phyloP scores from a whole-genome alignment of 495 filamentous ascomycete genomes.

The Hypoxylon lenormandii region DNA sequence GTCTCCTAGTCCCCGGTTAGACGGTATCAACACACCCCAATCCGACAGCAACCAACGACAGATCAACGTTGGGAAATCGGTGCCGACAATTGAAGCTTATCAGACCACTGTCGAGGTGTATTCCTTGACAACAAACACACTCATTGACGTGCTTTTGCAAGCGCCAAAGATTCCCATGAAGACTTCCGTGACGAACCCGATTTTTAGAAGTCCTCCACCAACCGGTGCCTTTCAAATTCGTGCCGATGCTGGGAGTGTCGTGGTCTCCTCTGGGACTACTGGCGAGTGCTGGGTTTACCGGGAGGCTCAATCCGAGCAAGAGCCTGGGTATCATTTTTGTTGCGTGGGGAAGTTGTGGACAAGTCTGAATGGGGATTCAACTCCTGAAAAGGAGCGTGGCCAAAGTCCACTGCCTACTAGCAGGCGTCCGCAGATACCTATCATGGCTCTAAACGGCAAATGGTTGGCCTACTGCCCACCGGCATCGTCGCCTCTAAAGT shows the following conservation, averaged over 20 bases:
- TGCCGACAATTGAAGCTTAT: constrained; percentile 67
- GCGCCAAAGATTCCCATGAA: constrained; percentile 62
- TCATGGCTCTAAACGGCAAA: constrained; percentile 79
- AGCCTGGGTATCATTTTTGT: constrained; percentile 63
- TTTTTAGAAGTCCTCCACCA: constrained; percentile 71
- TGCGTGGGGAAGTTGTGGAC: constrained; percentile 90
- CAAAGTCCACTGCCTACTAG: constrained; percentile 53
- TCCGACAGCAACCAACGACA: constrained; percentile 45
- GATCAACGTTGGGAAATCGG: constrained; percentile 28
- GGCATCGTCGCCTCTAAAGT: constrained; percentile 72
- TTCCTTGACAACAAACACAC: constrained; percentile 75
- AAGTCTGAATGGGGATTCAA: constrained; percentile 70
- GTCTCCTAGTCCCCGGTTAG: constrained; percentile 56
- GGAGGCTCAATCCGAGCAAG: constrained; percentile 50
- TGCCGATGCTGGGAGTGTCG: constrained; percentile 72
- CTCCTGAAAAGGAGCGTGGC: constrained; percentile 60
- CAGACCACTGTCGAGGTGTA: constrained; percentile 89
- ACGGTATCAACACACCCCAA: constrained; percentile 49
- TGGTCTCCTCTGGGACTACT: constrained; percentile 80
- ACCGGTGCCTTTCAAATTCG: constrained; percentile 77
- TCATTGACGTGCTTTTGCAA: constrained; percentile 75
- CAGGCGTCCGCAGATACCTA: constrained; percentile 66
- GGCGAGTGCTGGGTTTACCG: constrained; percentile 86
- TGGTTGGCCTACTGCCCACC: constrained; percentile 91
- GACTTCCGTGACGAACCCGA: constrained; percentile 63